These are phyloP conservation scores for Fusarium sp. DNA, from an alignment of 2,329 filamentous ascomycete genomes.

Conservation along the genomic window DNA sequence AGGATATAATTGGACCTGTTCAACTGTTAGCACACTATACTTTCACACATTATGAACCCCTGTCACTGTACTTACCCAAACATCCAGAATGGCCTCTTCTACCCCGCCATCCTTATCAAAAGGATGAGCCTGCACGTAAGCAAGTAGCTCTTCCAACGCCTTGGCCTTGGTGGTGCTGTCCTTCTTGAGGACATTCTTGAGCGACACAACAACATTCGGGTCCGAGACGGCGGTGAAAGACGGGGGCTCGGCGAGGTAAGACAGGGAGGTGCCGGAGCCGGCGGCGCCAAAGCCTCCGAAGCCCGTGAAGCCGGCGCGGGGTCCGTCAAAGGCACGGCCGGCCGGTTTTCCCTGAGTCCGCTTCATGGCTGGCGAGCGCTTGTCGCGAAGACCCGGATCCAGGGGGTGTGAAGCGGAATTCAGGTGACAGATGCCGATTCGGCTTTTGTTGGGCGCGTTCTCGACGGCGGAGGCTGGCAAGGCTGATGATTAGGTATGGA, in stretches of 20 bases:
- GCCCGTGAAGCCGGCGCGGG: constrained; percentile 45
- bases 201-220: constrained; percentile 86
- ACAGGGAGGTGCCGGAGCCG: constrained; percentile 71
- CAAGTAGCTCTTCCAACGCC: constrained; percentile 87
- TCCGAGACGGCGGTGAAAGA: constrained; percentile 85
- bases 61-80: constrained; percentile 75
- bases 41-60: no score
- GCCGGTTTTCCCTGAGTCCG: constrained; percentile 48
- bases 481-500: constrained; percentile 42
- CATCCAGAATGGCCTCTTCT: constrained; percentile 87
- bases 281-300: constrained; percentile 55
- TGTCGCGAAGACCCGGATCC: constrained; percentile 5
- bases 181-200: constrained; percentile 94
- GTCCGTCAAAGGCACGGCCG: constrained; percentile 44
- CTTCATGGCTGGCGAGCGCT: constrained; percentile 45
- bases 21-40: constrained; percentile 18
- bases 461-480: constrained; percentile 24
- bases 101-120: constrained; percentile 72
- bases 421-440: constrained; percentile 28
- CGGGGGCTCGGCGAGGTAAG: constrained; percentile 89
- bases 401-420: constrained; percentile 15
- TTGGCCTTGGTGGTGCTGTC: constrained; percentile 93
- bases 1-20: constrained; percentile 86
- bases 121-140: constrained; percentile 71
- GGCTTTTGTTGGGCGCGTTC: constrained; percentile 30